phyloP scores from a whole-genome alignment of 2,329 filamentous ascomycete species.

The Colletotrichum sp. region DNA sequence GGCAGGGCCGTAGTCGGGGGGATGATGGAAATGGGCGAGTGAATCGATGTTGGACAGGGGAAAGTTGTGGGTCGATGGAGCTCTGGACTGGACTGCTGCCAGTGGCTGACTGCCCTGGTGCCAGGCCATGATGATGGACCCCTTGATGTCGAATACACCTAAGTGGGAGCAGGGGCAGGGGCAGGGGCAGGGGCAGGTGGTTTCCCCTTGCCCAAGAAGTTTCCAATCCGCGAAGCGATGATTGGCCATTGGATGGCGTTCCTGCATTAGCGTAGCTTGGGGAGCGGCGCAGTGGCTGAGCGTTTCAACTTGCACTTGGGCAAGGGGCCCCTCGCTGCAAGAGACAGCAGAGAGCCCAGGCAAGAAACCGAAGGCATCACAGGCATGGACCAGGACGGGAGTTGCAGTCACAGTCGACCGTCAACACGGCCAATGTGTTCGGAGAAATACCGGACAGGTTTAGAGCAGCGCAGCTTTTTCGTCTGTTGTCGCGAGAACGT shows the following conservation, averaged over 20 bases:
- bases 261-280: conserved; percentile 20
- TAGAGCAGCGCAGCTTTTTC: not conserved
- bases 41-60: not conserved
- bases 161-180: not conserved
- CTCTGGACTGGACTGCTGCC: not conserved
- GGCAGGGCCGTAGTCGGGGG: not conserved
- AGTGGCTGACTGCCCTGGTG: not conserved
- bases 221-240: not conserved
- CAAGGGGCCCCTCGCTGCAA: not conserved
- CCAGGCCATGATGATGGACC: not conserved
- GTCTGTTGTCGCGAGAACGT: not conserved
- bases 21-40: not conserved
- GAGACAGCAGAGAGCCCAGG: not conserved
- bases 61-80: conserved; percentile 1
- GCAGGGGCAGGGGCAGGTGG: not conserved
- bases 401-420: not conserved
- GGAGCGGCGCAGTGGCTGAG: conserved; percentile 20
- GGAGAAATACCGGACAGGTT: not conserved
- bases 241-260: conserved; percentile 12
- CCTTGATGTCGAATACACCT: not conserved
- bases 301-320: conserved; percentile 21
- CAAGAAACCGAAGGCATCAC: not conserved
- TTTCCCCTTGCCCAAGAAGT: conserved; percentile 9
- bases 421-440: not conserved
- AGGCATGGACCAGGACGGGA: not conserved